phyloP scores from a whole-genome alignment of 2,329 filamentous ascomycete genomes.

The Lachnellula hyalina region DNA sequence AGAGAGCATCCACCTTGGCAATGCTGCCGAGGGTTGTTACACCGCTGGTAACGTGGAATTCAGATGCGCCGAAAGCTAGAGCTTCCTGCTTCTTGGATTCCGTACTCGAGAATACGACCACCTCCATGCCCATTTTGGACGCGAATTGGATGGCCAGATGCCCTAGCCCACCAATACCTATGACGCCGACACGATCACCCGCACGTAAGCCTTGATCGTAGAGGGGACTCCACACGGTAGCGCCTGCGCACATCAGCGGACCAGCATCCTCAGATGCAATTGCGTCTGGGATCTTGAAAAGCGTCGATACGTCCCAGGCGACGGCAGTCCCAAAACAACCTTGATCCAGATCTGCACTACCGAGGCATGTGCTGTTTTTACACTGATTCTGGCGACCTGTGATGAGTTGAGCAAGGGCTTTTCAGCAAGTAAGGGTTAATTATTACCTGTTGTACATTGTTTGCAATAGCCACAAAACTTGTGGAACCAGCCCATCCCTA shows the following conservation, averaged over 20 bases:
- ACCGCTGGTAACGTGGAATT: slow-evolving; percentile 33
- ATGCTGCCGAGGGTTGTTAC: background rate
- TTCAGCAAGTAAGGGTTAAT: background rate
- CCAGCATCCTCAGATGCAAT: slow-evolving; percentile 45
- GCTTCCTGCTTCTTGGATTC: slow-evolving; percentile 52
- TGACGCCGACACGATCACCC: slow-evolving; percentile 62
- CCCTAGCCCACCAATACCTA: slow-evolving; percentile 67
- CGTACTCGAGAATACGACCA: slow-evolving; percentile 56
- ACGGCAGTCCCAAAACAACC: slow-evolving; percentile 38
- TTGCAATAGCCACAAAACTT: slow-evolving; percentile 38
- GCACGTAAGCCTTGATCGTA: slow-evolving; percentile 42
- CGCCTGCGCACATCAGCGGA: slow-evolving; percentile 69
- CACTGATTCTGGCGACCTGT: slow-evolving; percentile 39
- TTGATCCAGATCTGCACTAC: slow-evolving; percentile 38
- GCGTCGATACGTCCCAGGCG: slow-evolving; percentile 34
- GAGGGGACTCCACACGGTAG: slow-evolving; percentile 47
- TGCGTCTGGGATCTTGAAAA: slow-evolving; percentile 45
- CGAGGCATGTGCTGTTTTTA: slow-evolving; percentile 34
- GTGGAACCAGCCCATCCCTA: slow-evolving; percentile 41
- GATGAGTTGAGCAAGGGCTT: slow-evolving; percentile 38
- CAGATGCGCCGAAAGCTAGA: slow-evolving; percentile 52
- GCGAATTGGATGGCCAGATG: slow-evolving; percentile 68
- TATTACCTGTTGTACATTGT: slow-evolving; percentile 31
- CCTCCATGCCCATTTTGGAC: slow-evolving; percentile 58
- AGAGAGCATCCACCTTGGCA: background rate